Percentiles rank a stretch among this genome's conserved stretches.
Conservation (phyloP, 2,329 filamentous ascomycete species). For the Biscogniauxia marginata region DNA sequence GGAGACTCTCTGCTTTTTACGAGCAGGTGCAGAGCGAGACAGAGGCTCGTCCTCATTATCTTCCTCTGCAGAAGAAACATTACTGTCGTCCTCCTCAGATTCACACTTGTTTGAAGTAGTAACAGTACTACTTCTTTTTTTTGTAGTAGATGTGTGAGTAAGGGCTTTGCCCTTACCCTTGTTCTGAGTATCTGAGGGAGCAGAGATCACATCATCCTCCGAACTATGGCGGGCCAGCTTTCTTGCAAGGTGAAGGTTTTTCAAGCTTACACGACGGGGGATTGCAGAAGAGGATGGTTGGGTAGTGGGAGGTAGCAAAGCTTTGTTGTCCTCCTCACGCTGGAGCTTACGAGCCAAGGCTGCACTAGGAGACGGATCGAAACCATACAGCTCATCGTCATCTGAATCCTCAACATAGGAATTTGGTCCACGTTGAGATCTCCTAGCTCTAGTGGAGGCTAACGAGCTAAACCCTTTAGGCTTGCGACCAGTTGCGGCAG, state of each 20-base stretch:
- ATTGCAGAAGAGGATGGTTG: slow-evolving; percentile 5
- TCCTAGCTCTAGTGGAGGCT: slow-evolving; percentile 15
- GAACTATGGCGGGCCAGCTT: neutral
- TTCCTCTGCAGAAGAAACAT: slow-evolving; percentile 4
- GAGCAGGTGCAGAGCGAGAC: slow-evolving; percentile 8
- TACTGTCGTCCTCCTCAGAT: slow-evolving; percentile 17
- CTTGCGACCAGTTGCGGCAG: slow-evolving; percentile 39
- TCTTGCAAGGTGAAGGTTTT: neutral
- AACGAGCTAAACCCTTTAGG: slow-evolving; percentile 13
- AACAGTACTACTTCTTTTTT: slow-evolving; percentile 5
- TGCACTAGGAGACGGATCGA: slow-evolving; percentile 22
- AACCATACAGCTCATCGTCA: slow-evolving; percentile 27
- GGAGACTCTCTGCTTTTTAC: slow-evolving; percentile 11
- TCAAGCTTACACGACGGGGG: slow-evolving; percentile 8
- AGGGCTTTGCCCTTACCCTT: slow-evolving; percentile 10
- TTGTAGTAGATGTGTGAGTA: slow-evolving; percentile 6
- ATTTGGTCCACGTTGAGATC: slow-evolving; percentile 22
- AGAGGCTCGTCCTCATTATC: slow-evolving; percentile 15
- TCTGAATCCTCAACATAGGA: slow-evolving; percentile 33
- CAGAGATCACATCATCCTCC: slow-evolving; percentile 4
- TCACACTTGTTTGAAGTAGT: slow-evolving; percentile 4
- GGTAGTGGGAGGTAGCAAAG: neutral
- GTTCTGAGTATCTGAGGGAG: neutral
- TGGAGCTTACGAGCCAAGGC: slow-evolving; percentile 21
- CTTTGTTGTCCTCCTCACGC: slow-evolving; percentile 25